Evolutionary conservation across 2,329 filamentous ascomycete species (phyloP), one percentile per base, ranked within the genome.

Genomic region (Penicillium sp.): DNA sequence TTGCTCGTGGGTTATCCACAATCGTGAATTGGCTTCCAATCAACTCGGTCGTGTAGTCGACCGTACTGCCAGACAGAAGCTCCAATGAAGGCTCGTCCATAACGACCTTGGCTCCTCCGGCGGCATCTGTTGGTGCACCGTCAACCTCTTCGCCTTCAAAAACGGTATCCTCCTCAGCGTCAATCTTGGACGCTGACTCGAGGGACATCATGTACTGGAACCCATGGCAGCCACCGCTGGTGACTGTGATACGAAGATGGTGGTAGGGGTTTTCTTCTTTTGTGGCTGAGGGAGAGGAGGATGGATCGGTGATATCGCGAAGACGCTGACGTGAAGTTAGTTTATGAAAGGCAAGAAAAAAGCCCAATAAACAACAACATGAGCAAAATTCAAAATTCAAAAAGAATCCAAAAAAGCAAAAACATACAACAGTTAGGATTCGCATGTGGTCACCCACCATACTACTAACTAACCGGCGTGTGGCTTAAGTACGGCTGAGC

Each of bases 181-280:
- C 80, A 15, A 88, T 75, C 51, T 85, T 81, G 15, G 76, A 76
- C 11, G 73, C 73, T 18, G 77, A 69, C 48, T 90, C 88, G 4
- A 97, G 82, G 15, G 87, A 90, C 90, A 99, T 96, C 45, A 96
- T 79, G 71, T 99, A 99, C 73, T 99, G 94, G 74, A 99, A 99
- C 48, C 94, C 94, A 75, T 99, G 94, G 73, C 94, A 99, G 53
- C 94, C 94, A 60, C 94, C 94, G 54, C 89, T 91, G 69, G 96
- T 92, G 55, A 99, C 92, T 58, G 89, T 88, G 62, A 99, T 89
- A 50, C 93, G 89, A n/a, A 99, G 82, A 23, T 92, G 90, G 29
- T 96, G 84, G 67, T 89, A 81, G 2, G 90, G 90, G 71, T 96
- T 95, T 55, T 73, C 72, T 54, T 74, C 68, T 47, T 58, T 71